Conservation (phyloP, 352 stramenopile genomes). For the Aphanomyces astaci region DNA sequence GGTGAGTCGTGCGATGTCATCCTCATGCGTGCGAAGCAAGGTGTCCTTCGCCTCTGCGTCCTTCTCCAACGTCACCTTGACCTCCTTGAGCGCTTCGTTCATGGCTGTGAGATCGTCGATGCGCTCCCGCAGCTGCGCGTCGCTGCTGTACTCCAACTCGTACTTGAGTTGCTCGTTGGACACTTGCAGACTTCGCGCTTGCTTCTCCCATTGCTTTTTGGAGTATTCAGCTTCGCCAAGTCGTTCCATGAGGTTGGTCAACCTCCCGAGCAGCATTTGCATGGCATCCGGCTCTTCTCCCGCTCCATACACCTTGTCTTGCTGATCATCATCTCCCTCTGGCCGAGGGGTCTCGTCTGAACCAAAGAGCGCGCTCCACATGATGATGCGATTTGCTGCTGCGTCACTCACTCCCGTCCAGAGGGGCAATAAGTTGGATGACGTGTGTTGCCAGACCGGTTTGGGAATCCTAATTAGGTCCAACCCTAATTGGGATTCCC, state of each 20-base stretch:
- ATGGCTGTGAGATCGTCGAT: slow-evolving; percentile 27
- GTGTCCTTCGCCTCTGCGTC: slow-evolving; percentile 30
- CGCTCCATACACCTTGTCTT: slow-evolving; percentile 12
- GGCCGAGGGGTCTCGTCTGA: neutral
- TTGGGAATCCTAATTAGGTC: slow-evolving; percentile 1
- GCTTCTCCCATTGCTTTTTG: slow-evolving; percentile 11
- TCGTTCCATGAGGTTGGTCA: slow-evolving; percentile 7
- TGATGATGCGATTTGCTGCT: neutral
- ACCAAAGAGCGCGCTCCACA: slow-evolving; percentile 21
- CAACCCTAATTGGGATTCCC: no score
- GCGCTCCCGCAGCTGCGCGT: slow-evolving; percentile 27
- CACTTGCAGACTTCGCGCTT: neutral
- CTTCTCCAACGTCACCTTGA: slow-evolving; percentile 28
- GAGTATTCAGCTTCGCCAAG: slow-evolving; percentile 12
- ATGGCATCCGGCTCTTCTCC: slow-evolving; percentile 17
- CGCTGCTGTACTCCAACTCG: slow-evolving; percentile 15
- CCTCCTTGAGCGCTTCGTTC: slow-evolving; percentile 9
- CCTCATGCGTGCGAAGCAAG: slow-evolving; percentile 35
- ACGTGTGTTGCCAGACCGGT: neutral
- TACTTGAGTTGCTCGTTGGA: slow-evolving; percentile 14
- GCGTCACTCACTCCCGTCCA: neutral
- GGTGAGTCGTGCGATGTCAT: neutral
- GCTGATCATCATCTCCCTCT: neutral
- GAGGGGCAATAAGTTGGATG: neutral
- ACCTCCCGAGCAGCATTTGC: slow-evolving; percentile 1